phyloP scores from a whole-genome alignment of 805 yeast genomes.

The Candida awuae region DNA sequence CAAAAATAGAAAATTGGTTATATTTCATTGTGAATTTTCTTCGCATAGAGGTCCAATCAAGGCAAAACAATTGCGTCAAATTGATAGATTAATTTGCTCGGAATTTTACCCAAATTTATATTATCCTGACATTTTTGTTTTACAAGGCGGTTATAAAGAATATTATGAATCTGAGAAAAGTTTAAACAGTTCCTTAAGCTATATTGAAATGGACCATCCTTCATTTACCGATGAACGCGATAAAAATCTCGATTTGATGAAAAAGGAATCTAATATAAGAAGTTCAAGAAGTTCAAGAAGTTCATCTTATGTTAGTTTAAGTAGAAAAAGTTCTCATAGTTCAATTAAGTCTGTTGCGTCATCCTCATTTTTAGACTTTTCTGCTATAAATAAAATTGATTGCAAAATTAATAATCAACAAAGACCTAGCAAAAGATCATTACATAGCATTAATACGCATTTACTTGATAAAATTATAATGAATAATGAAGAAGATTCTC shows the following conservation, averaged over 20 bases:
- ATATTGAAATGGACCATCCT: slow-evolving; percentile 78
- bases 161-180: slow-evolving; percentile 49
- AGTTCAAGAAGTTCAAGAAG: slow-evolving; percentile 19
- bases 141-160: slow-evolving; percentile 85
- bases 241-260: slow-evolving; percentile 33
- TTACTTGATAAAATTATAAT: neutral
- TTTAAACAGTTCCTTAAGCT: slow-evolving; percentile 31
- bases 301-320: slow-evolving; percentile 12
- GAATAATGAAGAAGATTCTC: slow-evolving; percentile 1
- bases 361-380: slow-evolving; percentile 19
- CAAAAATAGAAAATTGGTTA: slow-evolving; percentile 39
- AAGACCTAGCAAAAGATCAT: slow-evolving; percentile 7
- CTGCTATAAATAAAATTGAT: slow-evolving; percentile 15
- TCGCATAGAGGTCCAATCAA: slow-evolving; percentile 89
- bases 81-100: slow-evolving; percentile 62
- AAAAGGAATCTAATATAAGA: slow-evolving; percentile 28
- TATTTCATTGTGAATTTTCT: slow-evolving; percentile 94
- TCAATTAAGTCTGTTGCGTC: slow-evolving; percentile 15
- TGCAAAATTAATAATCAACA: slow-evolving; percentile 1
- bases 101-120: slow-evolving; percentile 71
- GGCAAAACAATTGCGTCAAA: slow-evolving; percentile 77
- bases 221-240: slow-evolving; percentile 40
- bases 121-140: slow-evolving; percentile 82
- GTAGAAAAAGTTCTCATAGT: slow-evolving; percentile 12
- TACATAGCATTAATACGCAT: neutral